A percentile compares a stretch with the other conserved stretches of the same genome.
Evolutionary conservation across 768 basidiomycete species (phyloP).

Genomic region (Boletus vinaceobasis): DNA sequence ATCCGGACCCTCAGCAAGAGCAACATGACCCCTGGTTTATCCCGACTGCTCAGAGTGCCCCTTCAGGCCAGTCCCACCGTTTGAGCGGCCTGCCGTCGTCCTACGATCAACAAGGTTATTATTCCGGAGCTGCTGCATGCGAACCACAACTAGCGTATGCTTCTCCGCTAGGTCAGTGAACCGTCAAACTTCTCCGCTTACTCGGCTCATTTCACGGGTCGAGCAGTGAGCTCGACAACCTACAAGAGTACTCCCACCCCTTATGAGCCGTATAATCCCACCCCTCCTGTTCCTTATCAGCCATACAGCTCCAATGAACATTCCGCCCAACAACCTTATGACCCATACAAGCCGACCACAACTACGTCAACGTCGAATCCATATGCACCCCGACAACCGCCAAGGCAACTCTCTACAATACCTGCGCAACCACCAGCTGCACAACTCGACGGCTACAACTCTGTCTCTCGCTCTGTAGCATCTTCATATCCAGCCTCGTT

Average conservation of each 20-base stretch:
- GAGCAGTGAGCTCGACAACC: slow-evolving; percentile 11
- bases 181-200: neutral
- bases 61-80: slow-evolving; percentile 13
- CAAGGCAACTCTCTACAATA: slow-evolving; percentile 7
- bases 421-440: slow-evolving; percentile 21
- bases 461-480: slow-evolving; percentile 22
- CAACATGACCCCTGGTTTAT: slow-evolving; percentile 27
- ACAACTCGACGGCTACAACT: slow-evolving; percentile 34
- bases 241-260: slow-evolving; percentile 12
- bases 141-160: slow-evolving; percentile 18
- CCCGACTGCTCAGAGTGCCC: slow-evolving; percentile 18
- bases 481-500: slow-evolving; percentile 23
- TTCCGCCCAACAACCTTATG: slow-evolving; percentile 23
- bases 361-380: slow-evolving; percentile 17
- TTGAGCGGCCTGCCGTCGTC: slow-evolving; percentile 11
- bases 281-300: slow-evolving; percentile 16
- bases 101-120: slow-evolving; percentile 31
- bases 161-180: slow-evolving; percentile 25
- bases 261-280: slow-evolving; percentile 27
- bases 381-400: slow-evolving; percentile 18
- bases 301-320: slow-evolving; percentile 13
- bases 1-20: slow-evolving; percentile 24
- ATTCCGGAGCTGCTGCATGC: slow-evolving; percentile 28
- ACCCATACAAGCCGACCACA: slow-evolving; percentile 36
- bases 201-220: slow-evolving; percentile 4